Base-by-base conservation (phyloP, 2,329 filamentous ascomycete genomes). In the Aspergillus niger region DNA sequence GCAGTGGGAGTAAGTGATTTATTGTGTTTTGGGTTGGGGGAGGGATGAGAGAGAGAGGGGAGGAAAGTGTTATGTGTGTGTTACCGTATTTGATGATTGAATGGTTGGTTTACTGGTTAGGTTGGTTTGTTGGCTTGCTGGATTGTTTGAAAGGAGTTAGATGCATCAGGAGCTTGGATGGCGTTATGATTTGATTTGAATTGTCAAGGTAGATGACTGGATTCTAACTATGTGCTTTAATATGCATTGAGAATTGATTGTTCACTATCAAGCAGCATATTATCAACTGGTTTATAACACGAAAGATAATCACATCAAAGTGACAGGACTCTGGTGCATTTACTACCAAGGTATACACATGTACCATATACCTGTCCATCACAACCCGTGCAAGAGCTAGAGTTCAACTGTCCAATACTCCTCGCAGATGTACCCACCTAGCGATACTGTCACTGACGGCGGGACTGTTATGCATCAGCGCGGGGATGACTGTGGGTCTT, bases 1-100 rank as follows among this genome's bases (percentile, higher is more conserved):
- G 4, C 69, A 74, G 52, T 81, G 79, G 73, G 80, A 82, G 60
- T 81, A 36, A 67, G 41, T 30, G 24, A 8, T 22, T 10, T 39
- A 10, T 41, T 15, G 39, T 30, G 5, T 2, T 15, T 26, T 39
- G 26, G 6, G 26, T 26, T 4, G 26, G 26, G 26, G 6, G 26
- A 26, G 26, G 26, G 20, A 20, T 20, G 20, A 20, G 20, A 20
- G 20, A 20, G 20, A 26, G 26, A 26, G 6, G 2, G 8, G 8
- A 8, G 11, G 30, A 4, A 6, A 15, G 15, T 26, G 47, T 17
- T 24, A 6, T 20, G 8, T 20, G 38, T 8, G 20, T 11, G 43
- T 7, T 26, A 4, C 3, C 3, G 3, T 32, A 32, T 32, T 11
- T 32, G 30, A 36, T 36, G 11, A 36, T 36, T 15, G 20, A 36